A percentile compares a stretch with the other conserved stretches of the same genome.
Conservation (phyloP, 2,329 filamentous ascomycete species). For the Aspergillus spinulosporus region DNA sequence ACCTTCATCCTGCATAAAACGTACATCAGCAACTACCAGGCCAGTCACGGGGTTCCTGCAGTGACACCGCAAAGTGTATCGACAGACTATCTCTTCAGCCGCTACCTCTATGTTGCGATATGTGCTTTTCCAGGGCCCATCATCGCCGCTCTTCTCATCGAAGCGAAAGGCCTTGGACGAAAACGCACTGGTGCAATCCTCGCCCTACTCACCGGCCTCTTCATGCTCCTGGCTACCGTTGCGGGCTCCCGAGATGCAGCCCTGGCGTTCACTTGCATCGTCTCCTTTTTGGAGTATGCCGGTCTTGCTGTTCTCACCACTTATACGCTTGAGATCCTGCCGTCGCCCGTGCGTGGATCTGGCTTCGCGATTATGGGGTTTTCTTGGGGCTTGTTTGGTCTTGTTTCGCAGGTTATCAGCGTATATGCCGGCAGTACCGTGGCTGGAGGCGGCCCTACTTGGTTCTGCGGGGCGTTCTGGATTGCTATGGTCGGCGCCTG, state of each 20-base stretch:
- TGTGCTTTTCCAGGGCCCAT: slow-evolving; percentile 23
- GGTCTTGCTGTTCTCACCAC: slow-evolving; percentile 18
- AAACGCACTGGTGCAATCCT: slow-evolving; percentile 20
- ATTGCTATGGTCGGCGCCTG: slow-evolving; percentile 24
- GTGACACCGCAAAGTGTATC: slow-evolving; percentile 17
- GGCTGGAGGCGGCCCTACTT: slow-evolving; percentile 17
- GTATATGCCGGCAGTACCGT: slow-evolving; percentile 9
- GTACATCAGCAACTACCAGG: slow-evolving; percentile 20
- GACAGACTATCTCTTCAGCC: slow-evolving; percentile 20
- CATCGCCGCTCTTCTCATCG: slow-evolving; percentile 16
- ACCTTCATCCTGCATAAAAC: slow-evolving; percentile 23
- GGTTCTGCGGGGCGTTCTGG: slow-evolving; percentile 26
- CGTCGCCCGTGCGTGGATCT: slow-evolving; percentile 17
- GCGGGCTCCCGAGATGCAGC: slow-evolving; percentile 13
- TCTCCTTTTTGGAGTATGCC: slow-evolving; percentile 20
- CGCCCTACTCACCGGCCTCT: slow-evolving; percentile 20
- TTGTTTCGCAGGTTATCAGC: slow-evolving; percentile 19
- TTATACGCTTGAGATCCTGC: slow-evolving; percentile 23
- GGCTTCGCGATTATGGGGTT: slow-evolving; percentile 18
- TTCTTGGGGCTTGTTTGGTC: slow-evolving; percentile 19
- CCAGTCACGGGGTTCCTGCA: slow-evolving; percentile 9
- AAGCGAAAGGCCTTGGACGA: slow-evolving; percentile 18
- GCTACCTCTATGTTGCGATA: slow-evolving; percentile 19
- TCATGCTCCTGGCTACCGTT: slow-evolving; percentile 21
- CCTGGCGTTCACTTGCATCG: slow-evolving; percentile 20